Evolutionary conservation across 257 asterid species (phyloP).

Genomic region (Galeopsis tetrahit): DNA sequence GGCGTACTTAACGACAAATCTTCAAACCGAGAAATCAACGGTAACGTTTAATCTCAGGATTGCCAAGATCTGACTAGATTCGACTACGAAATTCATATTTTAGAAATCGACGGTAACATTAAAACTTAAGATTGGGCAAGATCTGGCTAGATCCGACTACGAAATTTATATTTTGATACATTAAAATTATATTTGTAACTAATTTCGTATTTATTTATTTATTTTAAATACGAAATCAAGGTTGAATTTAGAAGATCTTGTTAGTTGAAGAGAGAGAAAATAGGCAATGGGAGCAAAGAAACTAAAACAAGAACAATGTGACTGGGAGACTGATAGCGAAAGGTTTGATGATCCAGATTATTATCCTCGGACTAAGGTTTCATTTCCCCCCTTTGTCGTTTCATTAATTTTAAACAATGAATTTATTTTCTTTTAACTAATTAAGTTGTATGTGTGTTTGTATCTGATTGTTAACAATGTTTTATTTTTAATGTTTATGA

Average conservation of each 20-base stretch:
- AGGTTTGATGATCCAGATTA: slow-evolving; percentile 26
- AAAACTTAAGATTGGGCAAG: too few relatives aligned
- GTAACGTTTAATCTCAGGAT: too few relatives aligned
- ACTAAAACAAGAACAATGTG: slow-evolving; percentile 30
- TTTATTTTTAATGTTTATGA: slow-evolving; percentile 21
- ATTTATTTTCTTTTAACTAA: neutral
- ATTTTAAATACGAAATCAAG: neutral
- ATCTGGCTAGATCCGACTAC: too few relatives aligned
- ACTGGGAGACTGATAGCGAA: slow-evolving; percentile 33
- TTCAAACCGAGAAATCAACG: too few relatives aligned
- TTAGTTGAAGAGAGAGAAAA: slow-evolving; percentile 8
- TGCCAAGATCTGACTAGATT: too few relatives aligned
- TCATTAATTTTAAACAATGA: neutral
- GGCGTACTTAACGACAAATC: too few relatives aligned
- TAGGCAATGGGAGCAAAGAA: slow-evolving; percentile 32
- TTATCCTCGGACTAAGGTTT: slow-evolving; percentile 34
- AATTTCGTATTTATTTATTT: too few relatives aligned
- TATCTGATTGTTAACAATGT: slow-evolving; percentile 24
- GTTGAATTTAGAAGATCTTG: neutral
- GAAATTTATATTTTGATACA: too few relatives aligned
- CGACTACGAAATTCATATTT: too few relatives aligned
- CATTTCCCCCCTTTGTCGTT: neutral
- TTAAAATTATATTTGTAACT: too few relatives aligned
- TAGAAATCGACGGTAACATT: too few relatives aligned
- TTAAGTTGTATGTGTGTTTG: slow-evolving; percentile 4